phyloP scores from a whole-genome alignment of 257 asterid genomes.

The Solanum rostratum region DNA sequence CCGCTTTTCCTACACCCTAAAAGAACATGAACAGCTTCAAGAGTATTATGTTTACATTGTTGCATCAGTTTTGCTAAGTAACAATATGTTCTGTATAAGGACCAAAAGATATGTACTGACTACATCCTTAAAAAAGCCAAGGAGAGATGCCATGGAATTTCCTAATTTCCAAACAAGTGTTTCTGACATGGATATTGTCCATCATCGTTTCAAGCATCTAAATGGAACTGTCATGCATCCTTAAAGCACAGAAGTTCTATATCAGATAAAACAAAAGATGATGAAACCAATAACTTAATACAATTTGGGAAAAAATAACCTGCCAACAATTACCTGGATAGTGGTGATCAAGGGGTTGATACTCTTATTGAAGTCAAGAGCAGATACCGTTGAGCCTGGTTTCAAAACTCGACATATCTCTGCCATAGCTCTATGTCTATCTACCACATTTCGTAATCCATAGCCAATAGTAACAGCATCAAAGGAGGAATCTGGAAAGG shows the following conservation, averaged over 20 bases:
- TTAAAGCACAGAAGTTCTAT: neutral
- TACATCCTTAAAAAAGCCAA: neutral
- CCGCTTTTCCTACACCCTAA: neutral
- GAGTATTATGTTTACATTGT: neutral
- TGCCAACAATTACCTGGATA: constrained; percentile 41
- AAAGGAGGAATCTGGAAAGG: constrained; percentile 54
- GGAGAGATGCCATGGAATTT: neutral
- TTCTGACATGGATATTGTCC: neutral
- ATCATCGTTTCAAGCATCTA: neutral
- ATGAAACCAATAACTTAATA: neutral
- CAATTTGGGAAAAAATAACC: neutral
- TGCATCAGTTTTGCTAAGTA: neutral
- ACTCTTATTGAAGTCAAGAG: constrained; percentile 82
- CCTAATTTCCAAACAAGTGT: neutral
- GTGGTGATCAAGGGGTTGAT: constrained; percentile 30
- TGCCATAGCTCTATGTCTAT: constrained; percentile 49
- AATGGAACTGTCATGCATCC: neutral
- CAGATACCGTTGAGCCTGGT: constrained; percentile 58
- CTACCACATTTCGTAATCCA: constrained; percentile 68
- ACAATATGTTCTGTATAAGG: neutral
- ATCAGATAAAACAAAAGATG: neutral
- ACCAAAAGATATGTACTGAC: neutral
- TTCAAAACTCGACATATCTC: constrained; percentile 69
- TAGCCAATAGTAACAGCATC: constrained; percentile 83
- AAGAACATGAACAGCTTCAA: neutral